Evolutionary conservation across 352 stramenopile species (phyloP).

Genomic region (Aphanomyces invadans): DNA sequence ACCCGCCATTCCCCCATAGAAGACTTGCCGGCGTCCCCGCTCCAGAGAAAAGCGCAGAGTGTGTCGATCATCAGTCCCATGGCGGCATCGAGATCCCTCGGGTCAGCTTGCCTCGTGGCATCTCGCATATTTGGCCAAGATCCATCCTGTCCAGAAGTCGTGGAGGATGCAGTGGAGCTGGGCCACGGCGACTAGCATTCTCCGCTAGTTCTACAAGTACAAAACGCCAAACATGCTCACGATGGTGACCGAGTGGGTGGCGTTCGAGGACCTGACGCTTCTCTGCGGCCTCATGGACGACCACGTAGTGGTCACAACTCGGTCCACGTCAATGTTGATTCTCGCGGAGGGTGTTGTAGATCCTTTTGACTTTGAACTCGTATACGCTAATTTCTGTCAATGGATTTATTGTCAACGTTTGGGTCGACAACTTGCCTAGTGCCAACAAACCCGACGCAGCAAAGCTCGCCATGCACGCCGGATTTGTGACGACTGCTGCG

Average conservation of each 20-base stretch:
- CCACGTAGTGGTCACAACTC: slow-evolving; percentile 62
- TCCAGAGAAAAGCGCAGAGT: too few relatives aligned
- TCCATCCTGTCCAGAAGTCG: background rate
- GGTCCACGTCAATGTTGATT: slow-evolving; percentile 28
- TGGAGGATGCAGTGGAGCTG: slow-evolving; percentile 12
- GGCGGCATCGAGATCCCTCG: background rate
- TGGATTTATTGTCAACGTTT: slow-evolving; percentile 66
- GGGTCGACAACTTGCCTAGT: slow-evolving; percentile 71
- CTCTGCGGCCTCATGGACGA: slow-evolving; percentile 55
- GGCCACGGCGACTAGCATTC: background rate
- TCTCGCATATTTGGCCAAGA: background rate
- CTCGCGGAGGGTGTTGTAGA: background rate
- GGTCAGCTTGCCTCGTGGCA: background rate
- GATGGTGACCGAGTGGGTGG: slow-evolving; percentile 66
- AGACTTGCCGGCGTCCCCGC: too few relatives aligned
- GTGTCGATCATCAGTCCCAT: too few relatives aligned
- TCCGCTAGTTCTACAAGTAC: slow-evolving; percentile 41
- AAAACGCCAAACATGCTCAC: slow-evolving; percentile 57
- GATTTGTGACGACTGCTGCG: slow-evolving; percentile 34
- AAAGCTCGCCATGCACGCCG: slow-evolving; percentile 59
- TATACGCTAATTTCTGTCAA: slow-evolving; percentile 64
- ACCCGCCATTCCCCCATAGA: too few relatives aligned
- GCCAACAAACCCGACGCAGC: slow-evolving; percentile 74
- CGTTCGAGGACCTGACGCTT: slow-evolving; percentile 66
- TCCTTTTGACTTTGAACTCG: slow-evolving; percentile 60